Base-by-base conservation (phyloP, 2,329 filamentous ascomycete genomes). In the Beauveria varroae region DNA sequence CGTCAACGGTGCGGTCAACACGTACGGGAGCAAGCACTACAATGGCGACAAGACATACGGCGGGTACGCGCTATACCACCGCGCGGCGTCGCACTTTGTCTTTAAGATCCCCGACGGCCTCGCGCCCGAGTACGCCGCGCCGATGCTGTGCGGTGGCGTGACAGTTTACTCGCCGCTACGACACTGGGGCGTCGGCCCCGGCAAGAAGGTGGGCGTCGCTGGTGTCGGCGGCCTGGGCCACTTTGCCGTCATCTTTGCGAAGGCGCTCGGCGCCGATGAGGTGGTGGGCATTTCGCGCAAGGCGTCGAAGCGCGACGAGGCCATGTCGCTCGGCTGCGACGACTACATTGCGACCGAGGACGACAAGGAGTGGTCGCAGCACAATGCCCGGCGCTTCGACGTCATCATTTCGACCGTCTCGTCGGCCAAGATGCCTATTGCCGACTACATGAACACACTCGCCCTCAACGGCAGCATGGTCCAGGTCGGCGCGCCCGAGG, bases 131-230 rank as follows among this genome's bases (percentile, higher is more conserved):
- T 64, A 73, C 57, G 76, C 77, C 10, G 79, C 87, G 20, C 87
- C 88, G 3, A 85, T 91, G 81, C 77, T 91, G 47, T 91, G 88
- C 68, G 88, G 81, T 24, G 88, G 88, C 16, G 80, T 90, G 40
- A 91, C 88, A 0, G 77, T 87, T 7, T 91, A 80, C 69, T 78
- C 79, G 12, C 88, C 88, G 1, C 72, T 91, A 55, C 77, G 77
- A 67, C 78, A 84, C 57, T 82, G 88, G 64, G 84, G 84, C 2
- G 83, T 80, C 54, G 88, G 87, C 0, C 86, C 86, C 0, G 87
- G 86, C 16, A 90, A 87, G 73, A 79, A 72, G 26, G 84, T 91
- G 2, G 87, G 83, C 1, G 81, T 90, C 63, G 76, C 89, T 22
- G 87, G 87, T 2, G 76, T 90, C 16, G 87, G 87, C 8, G 87